Evolutionary conservation across 805 yeast species (phyloP).

Genomic region (Starmerella apis): DNA sequence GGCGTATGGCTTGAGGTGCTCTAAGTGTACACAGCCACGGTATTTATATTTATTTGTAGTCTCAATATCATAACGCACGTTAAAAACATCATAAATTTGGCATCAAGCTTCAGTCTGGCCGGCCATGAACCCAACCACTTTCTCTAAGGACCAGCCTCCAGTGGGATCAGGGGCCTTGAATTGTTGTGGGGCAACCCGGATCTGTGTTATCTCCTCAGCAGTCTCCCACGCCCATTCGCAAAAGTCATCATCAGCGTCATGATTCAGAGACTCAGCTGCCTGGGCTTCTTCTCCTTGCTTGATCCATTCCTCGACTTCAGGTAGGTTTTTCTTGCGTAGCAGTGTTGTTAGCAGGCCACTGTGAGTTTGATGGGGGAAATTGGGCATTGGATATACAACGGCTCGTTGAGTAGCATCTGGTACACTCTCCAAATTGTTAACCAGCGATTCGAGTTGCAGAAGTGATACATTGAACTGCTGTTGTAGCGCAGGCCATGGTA

Average conservation of each 20-base stretch:
- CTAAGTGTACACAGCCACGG: neutral
- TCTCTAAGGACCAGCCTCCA: slow-evolving; percentile 23
- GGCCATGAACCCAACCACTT: slow-evolving; percentile 20
- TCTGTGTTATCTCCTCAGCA: slow-evolving; percentile 42
- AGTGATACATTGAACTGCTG: slow-evolving; percentile 73
- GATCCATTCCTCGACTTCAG: slow-evolving; percentile 87
- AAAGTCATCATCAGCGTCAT: slow-evolving; percentile 40
- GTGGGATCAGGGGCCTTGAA: slow-evolving; percentile 14
- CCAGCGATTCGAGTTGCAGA: slow-evolving; percentile 72
- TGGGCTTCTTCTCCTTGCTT: slow-evolving; percentile 31
- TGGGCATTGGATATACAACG: slow-evolving; percentile 72
- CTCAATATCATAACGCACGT: neutral
- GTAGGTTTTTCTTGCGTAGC: slow-evolving; percentile 74
- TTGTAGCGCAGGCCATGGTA: slow-evolving; percentile 59
- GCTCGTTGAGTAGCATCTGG: slow-evolving; percentile 50
- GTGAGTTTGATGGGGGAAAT: slow-evolving; percentile 76
- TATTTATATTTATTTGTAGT: neutral
- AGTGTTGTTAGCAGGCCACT: slow-evolving; percentile 75
- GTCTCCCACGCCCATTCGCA: slow-evolving; percentile 56
- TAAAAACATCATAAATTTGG: neutral
- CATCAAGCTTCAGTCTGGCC: slow-evolving; percentile 17
- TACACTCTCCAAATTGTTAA: slow-evolving; percentile 54
- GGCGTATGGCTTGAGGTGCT: slow-evolving; percentile 1
- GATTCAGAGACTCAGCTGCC: slow-evolving; percentile 31
- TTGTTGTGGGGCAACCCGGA: slow-evolving; percentile 23